phyloP scores from a whole-genome alignment of 805 yeast genomes.

The Ogataea degrootiae region DNA sequence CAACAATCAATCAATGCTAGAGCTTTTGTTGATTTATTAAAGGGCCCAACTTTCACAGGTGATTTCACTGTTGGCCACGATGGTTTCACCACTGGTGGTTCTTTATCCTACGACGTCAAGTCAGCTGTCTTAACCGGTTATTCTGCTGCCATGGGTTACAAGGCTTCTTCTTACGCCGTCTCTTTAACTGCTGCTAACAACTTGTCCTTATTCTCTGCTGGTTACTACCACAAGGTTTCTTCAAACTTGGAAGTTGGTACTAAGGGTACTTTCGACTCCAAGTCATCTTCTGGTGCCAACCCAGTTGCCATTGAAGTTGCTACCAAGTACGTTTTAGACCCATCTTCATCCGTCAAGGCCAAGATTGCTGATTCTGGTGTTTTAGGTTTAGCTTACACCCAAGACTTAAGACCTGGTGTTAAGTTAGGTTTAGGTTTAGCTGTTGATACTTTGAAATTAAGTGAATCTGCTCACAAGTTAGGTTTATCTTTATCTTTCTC shows the following conservation, averaged over 20 bases:
- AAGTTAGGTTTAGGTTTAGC: conserved; percentile 96
- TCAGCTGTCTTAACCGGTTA: conserved; percentile 90
- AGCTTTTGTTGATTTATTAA: conserved; percentile 89
- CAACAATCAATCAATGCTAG: conserved; percentile 93
- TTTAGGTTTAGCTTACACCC: conserved; percentile 90
- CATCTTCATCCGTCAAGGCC: conserved; percentile 88
- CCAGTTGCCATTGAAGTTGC: conserved; percentile 93
- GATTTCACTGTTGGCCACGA: conserved; percentile 93
- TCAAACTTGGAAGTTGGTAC: conserved; percentile 95
- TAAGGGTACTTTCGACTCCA: conserved; percentile 92
- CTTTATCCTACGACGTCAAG: conserved; percentile 92
- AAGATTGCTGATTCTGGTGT: conserved; percentile 95
- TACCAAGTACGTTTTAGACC: conserved; percentile 88
- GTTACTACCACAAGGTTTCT: conserved; percentile 94
- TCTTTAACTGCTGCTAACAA: conserved; percentile 82
- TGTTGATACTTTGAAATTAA: conserved; percentile 89
- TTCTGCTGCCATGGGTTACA: conserved; percentile 91
- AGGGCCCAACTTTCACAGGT: conserved; percentile 94
- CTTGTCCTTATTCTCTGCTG: conserved; percentile 86
- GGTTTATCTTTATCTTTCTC: conserved; percentile 93
- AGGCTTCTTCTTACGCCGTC: conserved; percentile 80
- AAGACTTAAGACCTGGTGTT: conserved; percentile 92
- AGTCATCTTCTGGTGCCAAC: conserved; percentile 62
- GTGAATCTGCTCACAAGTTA: conserved; percentile 96
- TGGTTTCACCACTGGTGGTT: conserved; percentile 95